A percentile compares a stretch with the other conserved stretches of the same genome.
Conservation (phyloP, 352 stramenopile species). For the Elongisporangium anandrum region DNA sequence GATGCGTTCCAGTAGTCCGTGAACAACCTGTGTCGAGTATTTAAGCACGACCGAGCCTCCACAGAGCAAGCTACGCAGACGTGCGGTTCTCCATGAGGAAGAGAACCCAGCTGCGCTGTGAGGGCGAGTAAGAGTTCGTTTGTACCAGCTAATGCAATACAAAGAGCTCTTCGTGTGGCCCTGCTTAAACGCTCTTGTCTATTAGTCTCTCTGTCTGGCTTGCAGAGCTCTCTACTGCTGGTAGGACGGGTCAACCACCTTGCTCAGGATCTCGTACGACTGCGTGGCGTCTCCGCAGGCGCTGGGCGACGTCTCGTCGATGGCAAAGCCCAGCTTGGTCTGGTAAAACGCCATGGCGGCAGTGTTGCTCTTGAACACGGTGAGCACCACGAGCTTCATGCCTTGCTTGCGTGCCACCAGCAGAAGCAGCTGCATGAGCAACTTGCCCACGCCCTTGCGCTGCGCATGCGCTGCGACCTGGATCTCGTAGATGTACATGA, state of each 20-base stretch:
- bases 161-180: conserved; percentile 9
- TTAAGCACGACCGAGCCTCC: conserved; percentile 8
- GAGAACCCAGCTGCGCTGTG: conserved; percentile 4
- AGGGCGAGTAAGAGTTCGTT: neutral
- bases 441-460: conserved; percentile 82
- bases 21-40: conserved; percentile 10
- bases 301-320: conserved; percentile 91
- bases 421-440: conserved; percentile 90
- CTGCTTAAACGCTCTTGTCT: neutral
- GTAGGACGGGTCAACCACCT: conserved; percentile 25
- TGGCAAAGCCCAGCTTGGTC: conserved; percentile 75
- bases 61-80: neutral
- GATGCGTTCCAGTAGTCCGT: neutral
- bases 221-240: neutral
- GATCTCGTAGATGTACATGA: conserved; percentile 94
- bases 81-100: conserved; percentile 1
- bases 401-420: conserved; percentile 65
- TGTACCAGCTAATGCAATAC: conserved; percentile 8
- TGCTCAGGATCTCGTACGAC: conserved; percentile 87
- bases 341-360: conserved; percentile 89
- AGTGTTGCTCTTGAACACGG: conserved; percentile 91
- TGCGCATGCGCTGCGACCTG: conserved; percentile 71
- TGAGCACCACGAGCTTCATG: conserved; percentile 92
- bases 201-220: conserved; percentile 1
- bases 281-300: conserved; percentile 58